Evolutionary conservation across 495 filamentous ascomycete species (phyloP), one percentile per base, ranked within the genome.

Genomic region (Hypoxylon fuscum): DNA sequence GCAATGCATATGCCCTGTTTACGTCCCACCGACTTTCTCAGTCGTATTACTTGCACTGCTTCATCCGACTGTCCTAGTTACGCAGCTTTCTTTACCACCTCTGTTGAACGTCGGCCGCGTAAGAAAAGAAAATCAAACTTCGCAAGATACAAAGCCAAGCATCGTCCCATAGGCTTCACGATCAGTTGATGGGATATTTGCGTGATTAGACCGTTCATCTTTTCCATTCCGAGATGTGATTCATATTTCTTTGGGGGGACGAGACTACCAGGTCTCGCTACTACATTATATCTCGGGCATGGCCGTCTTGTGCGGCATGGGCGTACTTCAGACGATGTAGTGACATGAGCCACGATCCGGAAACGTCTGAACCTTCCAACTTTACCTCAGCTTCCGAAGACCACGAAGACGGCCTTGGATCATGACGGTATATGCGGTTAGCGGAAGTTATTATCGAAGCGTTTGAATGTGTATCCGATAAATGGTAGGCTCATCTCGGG

Each of bases 401-500:
- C n/a, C 22, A 17, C 22, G 25, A 32, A 18, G 14, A 25, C 22
- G 11, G 17, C 23, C 37, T 48, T 43, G n/a, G 12, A n/a, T 5
- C 35, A 25, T n/a, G 22, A 5, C 12, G 15, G 32, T 5, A 35
- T 20, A 41, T 49, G 49, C 20, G 54, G 56, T 80, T 72, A 83
- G 53, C 79, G 77, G 72, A 81, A 82, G 77, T 83, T 83, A 63
- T 89, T 90, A 78, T 97, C 94, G 76, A 98, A 98, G 55, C 95
- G 89, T 82, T 97, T 98, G 82, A 96, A 98, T 15, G 95, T 98
- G 73, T 98, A 98, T 18, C 95, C 95, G 68, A 98, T 96, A 74
- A 98, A 98, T 2, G 95, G 95, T 70, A 98, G 74, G 73, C 88
- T 93, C 86, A 98, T 91, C 82, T 97, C 96, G n/a, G 83, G 83